phyloP scores from a whole-genome alignment of 2,329 filamentous ascomycete genomes.

The Fusarium stilboides region DNA sequence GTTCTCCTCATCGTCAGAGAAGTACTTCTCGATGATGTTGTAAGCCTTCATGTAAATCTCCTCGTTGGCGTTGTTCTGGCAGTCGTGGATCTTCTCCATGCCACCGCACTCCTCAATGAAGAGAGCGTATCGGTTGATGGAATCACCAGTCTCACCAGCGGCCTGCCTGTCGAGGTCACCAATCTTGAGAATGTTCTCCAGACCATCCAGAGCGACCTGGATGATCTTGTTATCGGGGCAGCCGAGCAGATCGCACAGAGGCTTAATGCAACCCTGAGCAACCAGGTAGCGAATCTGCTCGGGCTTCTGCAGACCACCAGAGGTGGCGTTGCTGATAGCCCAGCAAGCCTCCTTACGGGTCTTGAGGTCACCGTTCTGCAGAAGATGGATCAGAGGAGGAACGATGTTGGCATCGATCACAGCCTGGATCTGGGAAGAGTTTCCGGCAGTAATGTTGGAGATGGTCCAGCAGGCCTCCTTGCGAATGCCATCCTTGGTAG shows the following conservation, averaged over 20 bases:
- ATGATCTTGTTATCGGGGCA: slow-evolving; percentile 99
- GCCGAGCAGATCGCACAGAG: slow-evolving; percentile 91
- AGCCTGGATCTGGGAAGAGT: slow-evolving; percentile 96
- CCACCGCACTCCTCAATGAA: slow-evolving; percentile 99
- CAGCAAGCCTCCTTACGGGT: slow-evolving; percentile 99
- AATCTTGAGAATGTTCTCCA: slow-evolving; percentile 99
- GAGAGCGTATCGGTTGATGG: slow-evolving; percentile 95
- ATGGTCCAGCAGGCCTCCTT: slow-evolving; percentile 99
- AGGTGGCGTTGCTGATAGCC: slow-evolving; percentile 99
- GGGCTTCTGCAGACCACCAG: slow-evolving; percentile 96
- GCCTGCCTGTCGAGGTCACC: slow-evolving; percentile 98
- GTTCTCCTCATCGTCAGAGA: slow-evolving; percentile 97
- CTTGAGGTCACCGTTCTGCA: slow-evolving; percentile 98
- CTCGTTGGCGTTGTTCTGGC: slow-evolving; percentile 99
- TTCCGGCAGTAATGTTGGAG: slow-evolving; percentile 98
- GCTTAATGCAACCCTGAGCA: slow-evolving; percentile 94
- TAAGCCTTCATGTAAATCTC: slow-evolving; percentile 99
- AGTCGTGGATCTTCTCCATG: slow-evolving; percentile 99
- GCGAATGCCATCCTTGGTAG: slow-evolving; percentile 97
- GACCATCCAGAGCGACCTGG: slow-evolving; percentile 95
- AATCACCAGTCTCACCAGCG: slow-evolving; percentile 78
- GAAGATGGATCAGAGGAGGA: slow-evolving; percentile 93
- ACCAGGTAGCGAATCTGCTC: slow-evolving; percentile 98
- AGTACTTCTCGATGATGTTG: slow-evolving; percentile 99
- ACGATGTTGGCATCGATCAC: slow-evolving; percentile 98